Evolutionary conservation across 1,284 basidiomycete genomes (phyloP).

Genomic region (Cryptococcus wingfieldii): DNA sequence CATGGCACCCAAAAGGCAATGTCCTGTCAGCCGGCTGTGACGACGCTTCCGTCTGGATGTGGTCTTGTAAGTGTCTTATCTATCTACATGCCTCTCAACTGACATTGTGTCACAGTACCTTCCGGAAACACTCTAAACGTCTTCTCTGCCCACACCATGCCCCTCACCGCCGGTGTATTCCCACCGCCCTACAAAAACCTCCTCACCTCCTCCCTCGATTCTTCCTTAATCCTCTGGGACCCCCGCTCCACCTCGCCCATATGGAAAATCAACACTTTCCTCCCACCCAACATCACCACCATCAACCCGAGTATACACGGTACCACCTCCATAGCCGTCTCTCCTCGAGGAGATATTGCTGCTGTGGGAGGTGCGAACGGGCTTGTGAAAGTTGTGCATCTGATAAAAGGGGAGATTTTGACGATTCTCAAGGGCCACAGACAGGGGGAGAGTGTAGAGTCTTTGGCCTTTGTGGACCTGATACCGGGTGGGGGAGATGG

Average conservation of each 20-base stretch:
- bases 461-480: slow-evolving; percentile 77
- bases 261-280: slow-evolving; percentile 53
- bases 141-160: slow-evolving; percentile 80
- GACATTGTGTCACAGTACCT: slow-evolving; percentile 61
- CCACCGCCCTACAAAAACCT: slow-evolving; percentile 73
- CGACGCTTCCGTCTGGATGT: slow-evolving; percentile 93
- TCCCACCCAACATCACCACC: slow-evolving; percentile 57
- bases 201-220: slow-evolving; percentile 78
- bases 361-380: slow-evolving; percentile 86
- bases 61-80: slow-evolving; percentile 64
- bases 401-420: slow-evolving; percentile 80
- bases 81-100: background rate
- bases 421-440: slow-evolving; percentile 74
- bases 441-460: slow-evolving; percentile 85
- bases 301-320: slow-evolving; percentile 55
- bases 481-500: slow-evolving; percentile 53
- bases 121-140: slow-evolving; percentile 92
- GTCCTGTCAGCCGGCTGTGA: slow-evolving; percentile 91
- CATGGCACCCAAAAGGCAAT: slow-evolving; percentile 92
- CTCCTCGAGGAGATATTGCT: slow-evolving; percentile 74
- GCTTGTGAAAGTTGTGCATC: slow-evolving; percentile 73
- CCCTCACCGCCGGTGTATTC: slow-evolving; percentile 84
- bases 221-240: slow-evolving; percentile 86
- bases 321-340: slow-evolving; percentile 81
- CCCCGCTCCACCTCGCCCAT: slow-evolving; percentile 64